A percentile compares a stretch with the other conserved stretches of the same genome.
These are phyloP conservation scores for Sungouiozyma ichnusensis DNA, from an alignment of 805 yeast genomes.

Conservation along the genomic window DNA sequence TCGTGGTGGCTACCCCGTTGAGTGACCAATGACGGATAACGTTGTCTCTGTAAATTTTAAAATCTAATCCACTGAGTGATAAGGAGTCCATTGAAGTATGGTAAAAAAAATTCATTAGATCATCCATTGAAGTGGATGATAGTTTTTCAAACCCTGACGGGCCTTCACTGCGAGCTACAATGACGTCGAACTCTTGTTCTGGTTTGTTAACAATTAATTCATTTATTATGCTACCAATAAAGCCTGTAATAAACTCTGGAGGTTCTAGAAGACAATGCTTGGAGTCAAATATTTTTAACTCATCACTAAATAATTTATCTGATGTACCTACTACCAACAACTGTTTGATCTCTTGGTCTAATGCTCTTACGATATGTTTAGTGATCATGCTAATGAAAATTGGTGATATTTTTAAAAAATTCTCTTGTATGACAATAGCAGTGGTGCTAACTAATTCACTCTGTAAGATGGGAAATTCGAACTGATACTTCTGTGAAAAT, in stretches of 20 bases:
- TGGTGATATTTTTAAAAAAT: slow-evolving; percentile 27
- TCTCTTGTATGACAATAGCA: slow-evolving; percentile 21
- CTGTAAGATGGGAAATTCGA: slow-evolving; percentile 15
- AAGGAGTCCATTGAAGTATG: slow-evolving; percentile 6
- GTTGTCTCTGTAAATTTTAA: slow-evolving; percentile 12
- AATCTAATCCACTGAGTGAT: slow-evolving; percentile 2
- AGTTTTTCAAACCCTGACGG: slow-evolving; percentile 50
- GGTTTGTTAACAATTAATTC: slow-evolving; percentile 8
- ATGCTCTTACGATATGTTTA: slow-evolving; percentile 11
- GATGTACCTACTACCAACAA: slow-evolving; percentile 19
- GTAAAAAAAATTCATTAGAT: slow-evolving; percentile 15
- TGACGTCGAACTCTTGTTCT: slow-evolving; percentile 8
- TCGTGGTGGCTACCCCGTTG: slow-evolving; percentile 22
- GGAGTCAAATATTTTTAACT: slow-evolving; percentile 14
- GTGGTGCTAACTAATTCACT: slow-evolving; percentile 9
- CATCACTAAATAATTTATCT: slow-evolving; percentile 17
- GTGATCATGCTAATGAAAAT: slow-evolving; percentile 27
- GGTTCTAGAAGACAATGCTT: slow-evolving; percentile 34
- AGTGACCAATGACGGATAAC: slow-evolving; percentile 24
- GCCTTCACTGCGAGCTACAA: slow-evolving; percentile 45
- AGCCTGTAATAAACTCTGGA: slow-evolving; percentile 54
- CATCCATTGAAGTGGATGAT: slow-evolving; percentile 21
- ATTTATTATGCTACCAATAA: slow-evolving; percentile 37
- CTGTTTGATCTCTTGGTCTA: slow-evolving; percentile 30
- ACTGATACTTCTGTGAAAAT: slow-evolving; percentile 6